A percentile compares a stretch with the other conserved stretches of the same genome.
These are phyloP conservation scores for Sequoiadendron giganteum DNA, from an alignment of 75 land plant genomes.

Conservation along the genomic window DNA sequence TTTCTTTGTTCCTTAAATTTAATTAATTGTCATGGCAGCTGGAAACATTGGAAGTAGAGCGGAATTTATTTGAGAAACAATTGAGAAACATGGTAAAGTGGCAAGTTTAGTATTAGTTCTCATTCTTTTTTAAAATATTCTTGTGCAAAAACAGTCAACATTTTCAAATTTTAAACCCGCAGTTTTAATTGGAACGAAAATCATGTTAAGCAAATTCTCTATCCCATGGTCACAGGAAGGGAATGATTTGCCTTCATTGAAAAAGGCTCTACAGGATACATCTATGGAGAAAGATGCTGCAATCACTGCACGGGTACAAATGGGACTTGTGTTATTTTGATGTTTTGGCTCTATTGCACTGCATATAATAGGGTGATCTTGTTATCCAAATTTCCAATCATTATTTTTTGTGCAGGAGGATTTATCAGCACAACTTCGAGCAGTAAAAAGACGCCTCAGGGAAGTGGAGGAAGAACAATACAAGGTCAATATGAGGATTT, in stretches of 20 bases:
- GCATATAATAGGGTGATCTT: neutral
- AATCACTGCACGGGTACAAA: conserved; percentile 53
- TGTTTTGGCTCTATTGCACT: neutral
- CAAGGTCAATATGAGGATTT: conserved; percentile 24
- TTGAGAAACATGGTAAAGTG: conserved; percentile 49
- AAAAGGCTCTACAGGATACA: conserved; percentile 58
- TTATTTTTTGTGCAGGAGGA: conserved; percentile 55
- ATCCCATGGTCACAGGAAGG: conserved; percentile 30
- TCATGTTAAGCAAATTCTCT: neutral
- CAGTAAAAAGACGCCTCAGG: conserved; percentile 49
- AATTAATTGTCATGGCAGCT: conserved; percentile 30
- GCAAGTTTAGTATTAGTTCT: neutral
- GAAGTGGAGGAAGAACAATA: conserved; percentile 85
- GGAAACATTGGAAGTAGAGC: conserved; percentile 43
- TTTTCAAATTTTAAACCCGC: neutral
- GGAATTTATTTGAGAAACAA: conserved; percentile 34
- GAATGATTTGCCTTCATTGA: conserved; percentile 50
- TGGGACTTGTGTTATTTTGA: neutral
- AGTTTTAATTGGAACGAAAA: neutral
- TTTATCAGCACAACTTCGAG: conserved; percentile 59
- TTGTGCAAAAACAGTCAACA: neutral
- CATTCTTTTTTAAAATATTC: neutral
- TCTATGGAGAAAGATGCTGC: conserved; percentile 80
- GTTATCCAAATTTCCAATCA: neutral
- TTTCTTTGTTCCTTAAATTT: neutral